phyloP scores from a whole-genome alignment of 192 early-diverging fungal species.

The Glomus cerebriforme region DNA sequence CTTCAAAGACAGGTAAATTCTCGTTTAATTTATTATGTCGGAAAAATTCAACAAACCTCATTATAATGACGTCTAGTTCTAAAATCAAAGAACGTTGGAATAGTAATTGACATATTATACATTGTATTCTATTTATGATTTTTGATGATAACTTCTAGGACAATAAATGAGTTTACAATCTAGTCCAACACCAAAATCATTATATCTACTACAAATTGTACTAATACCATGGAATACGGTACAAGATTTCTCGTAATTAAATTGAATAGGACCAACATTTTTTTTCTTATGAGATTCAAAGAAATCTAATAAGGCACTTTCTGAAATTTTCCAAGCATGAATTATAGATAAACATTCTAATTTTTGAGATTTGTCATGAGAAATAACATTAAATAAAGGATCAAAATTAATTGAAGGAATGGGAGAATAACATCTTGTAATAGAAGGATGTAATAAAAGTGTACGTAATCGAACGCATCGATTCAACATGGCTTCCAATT shows the following conservation, averaged over 20 bases:
- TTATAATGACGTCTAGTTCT: too few species aligned
- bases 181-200: not conserved
- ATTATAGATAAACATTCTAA: not conserved
- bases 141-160: not conserved
- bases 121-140: too few species aligned
- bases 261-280: not conserved
- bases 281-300: not conserved
- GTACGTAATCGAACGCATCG: not conserved
- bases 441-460: not conserved
- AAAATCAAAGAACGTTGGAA: too few species aligned
- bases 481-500: not conserved
- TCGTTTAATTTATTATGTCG: too few species aligned
- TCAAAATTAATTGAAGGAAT: not conserved
- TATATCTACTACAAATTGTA: not conserved
- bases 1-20: too few species aligned
- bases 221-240: not conserved
- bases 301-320: not conserved
- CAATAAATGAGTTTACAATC: not conserved
- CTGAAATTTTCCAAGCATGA: not conserved
- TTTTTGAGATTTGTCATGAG: not conserved
- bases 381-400: not conserved
- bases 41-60: too few species aligned
- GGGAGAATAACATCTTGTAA: not conserved
- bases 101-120: too few species aligned
- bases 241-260: not conserved